Percentiles rank a stretch among this genome's conserved stretches.
Evolutionary conservation across 164 flowering plant species (phyloP).

Genomic region (Dillenia suffruticosa): DNA sequence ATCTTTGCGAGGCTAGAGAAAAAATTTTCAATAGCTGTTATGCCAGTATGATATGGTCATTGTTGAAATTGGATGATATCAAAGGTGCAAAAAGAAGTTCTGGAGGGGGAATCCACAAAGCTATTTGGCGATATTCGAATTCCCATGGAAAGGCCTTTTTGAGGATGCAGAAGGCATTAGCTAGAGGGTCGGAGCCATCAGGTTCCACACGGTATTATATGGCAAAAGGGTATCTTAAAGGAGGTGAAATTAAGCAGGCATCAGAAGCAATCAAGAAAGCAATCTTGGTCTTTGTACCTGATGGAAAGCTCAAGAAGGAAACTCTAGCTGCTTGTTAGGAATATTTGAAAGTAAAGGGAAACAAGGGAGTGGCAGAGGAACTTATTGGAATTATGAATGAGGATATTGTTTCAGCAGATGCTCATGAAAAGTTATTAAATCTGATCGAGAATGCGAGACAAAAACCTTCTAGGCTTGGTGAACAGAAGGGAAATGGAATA

Average conservation of each 20-base stretch:
- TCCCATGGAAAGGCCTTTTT: slow-evolving; percentile 28
- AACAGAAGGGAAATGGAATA: no score
- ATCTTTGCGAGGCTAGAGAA: slow-evolving; percentile 18
- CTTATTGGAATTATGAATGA: slow-evolving; percentile 2
- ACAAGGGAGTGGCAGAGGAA: no score
- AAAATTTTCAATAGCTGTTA: slow-evolving; percentile 25
- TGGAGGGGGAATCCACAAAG: slow-evolving; percentile 30
- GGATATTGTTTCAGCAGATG: slow-evolving; percentile 12
- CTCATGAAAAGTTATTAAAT: slow-evolving; percentile 16
- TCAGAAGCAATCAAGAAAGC: no score
- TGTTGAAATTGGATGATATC: slow-evolving; percentile 38
- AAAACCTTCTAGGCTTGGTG: not conserved
- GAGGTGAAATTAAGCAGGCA: no score
- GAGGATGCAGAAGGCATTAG: slow-evolving; percentile 37
- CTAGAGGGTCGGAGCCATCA: slow-evolving; percentile 26
- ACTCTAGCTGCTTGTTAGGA: no score
- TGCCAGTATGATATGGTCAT: slow-evolving; percentile 26
- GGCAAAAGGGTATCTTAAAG: slow-evolving; percentile 24
- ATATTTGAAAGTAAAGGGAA: no score
- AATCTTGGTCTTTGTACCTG: no score
- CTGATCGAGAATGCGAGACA: slow-evolving; percentile 11
- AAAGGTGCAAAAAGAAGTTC: slow-evolving; percentile 39
- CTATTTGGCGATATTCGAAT: slow-evolving; percentile 27
- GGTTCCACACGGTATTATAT: slow-evolving; percentile 26
- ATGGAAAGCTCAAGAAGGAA: no score